phyloP scores from a whole-genome alignment of 495 filamentous ascomycete species.

The Penicillium coffeae region DNA sequence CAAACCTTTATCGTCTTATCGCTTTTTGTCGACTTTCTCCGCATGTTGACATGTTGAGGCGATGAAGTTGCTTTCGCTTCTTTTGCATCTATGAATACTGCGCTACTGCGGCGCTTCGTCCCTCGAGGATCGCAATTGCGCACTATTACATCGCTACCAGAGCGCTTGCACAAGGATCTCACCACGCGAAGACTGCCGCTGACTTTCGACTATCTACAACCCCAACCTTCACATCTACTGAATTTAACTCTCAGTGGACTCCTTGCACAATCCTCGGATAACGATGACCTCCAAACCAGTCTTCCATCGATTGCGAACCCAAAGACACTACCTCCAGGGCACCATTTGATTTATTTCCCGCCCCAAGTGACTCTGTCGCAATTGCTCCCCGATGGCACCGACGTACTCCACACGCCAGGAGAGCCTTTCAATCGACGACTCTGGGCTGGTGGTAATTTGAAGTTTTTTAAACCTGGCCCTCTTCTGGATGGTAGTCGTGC shows the following conservation, averaged over 20 bases:
- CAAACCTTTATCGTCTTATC: conserved; percentile 22
- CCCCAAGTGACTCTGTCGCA: conserved; percentile 51
- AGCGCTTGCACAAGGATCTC: conserved; percentile 30
- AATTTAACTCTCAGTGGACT: conserved; percentile 58
- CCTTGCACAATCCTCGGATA: conserved; percentile 31
- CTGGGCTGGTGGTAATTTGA: conserved; percentile 68
- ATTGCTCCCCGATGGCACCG: conserved; percentile 70
- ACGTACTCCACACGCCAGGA: conserved; percentile 64
- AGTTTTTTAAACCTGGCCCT: conserved; percentile 25
- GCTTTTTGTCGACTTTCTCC: neutral
- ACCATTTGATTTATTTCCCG: conserved; percentile 72
- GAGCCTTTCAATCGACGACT: conserved; percentile 63
- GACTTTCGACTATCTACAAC: conserved; percentile 61
- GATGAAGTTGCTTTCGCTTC: neutral
- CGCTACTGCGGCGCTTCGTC: conserved; percentile 1
- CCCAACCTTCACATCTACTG: conserved; percentile 62
- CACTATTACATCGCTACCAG: conserved; percentile 25
- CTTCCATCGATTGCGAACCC: conserved; percentile 36
- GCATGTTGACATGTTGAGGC: neutral
- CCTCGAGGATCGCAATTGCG: conserved; percentile 10
- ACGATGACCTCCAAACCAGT: conserved; percentile 3
- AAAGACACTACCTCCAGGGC: conserved; percentile 42
- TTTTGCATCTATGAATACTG: conserved; percentile 12
- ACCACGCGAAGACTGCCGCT: conserved; percentile 51
- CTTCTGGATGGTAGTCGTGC: conserved; percentile 47